Evolutionary conservation across 1,139 yeast genomes (phyloP), one percentile per base, ranked within the genome.

Genomic region (Suhomyces taliae): DNA sequence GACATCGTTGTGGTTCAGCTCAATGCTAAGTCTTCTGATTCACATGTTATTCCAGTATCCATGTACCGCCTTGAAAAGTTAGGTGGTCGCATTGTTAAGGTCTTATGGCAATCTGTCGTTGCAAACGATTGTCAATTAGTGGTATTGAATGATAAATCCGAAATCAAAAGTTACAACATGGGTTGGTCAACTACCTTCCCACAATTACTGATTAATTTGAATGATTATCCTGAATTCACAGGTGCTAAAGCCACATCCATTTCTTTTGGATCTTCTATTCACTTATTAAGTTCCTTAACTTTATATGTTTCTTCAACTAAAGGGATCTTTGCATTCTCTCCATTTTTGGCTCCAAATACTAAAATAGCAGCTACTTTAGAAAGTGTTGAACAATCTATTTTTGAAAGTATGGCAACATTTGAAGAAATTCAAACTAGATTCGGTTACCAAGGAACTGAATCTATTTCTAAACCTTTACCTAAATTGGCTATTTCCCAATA

Each of bases 241-340:
- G 52, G 52, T n/a, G 54, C 55, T 10, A 39, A 32, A 0, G 67
- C 66, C 3, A 55, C 59, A 1, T 69, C 76, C 4, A 68, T 74
- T 6, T 44, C 68, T 0, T 73, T 71, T 57, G 80, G 77, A 1
- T 68, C 76, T 0, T 38, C 50, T 1, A 40, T 46, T 3, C 59
- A 59, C 45, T 56, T 74, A 34, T 47, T 62, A 7, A 78, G 78
- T 1, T 54, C 66, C 1, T 59, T 74, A 46, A 65, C 77, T 0
- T 62, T 74, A 41, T 74, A 74, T 51, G 56, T 72, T 8, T 57
- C 75, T 1, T 49, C 53, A 12, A 47, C 52, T 0, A 62, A 66
- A 4, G 48, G 59, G 9, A 49, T 74, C 0, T 70, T 53, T 51
- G 69, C 71, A 1, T 49, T 72, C 10, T 71, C 59, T 45, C 79